These are phyloP conservation scores for Prunus padus DNA, from an alignment of 306 rosid species.

Conservation along the genomic window DNA sequence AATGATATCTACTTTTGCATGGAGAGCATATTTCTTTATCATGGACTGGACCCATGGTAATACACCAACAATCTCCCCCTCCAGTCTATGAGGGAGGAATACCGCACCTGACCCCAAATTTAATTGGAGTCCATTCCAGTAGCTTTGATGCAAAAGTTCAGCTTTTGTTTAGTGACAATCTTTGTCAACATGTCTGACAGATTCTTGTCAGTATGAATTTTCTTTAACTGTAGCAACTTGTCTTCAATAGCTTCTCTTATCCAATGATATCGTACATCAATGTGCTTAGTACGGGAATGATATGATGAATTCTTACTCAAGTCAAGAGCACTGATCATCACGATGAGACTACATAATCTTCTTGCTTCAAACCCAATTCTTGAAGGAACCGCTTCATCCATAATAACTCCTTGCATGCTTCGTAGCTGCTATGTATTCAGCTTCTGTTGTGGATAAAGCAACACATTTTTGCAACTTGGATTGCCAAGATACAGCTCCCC, in stretches of 20 bases:
- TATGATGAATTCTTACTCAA: background rate
- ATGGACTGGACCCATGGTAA: background rate
- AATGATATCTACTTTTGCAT: too few relatives aligned
- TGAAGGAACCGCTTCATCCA: background rate
- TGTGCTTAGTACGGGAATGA: background rate
- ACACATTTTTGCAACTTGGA: background rate
- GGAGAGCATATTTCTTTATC: background rate
- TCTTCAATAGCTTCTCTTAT: background rate
- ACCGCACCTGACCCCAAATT: background rate
- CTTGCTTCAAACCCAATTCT: background rate
- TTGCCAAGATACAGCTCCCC: background rate
- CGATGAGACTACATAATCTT: background rate
- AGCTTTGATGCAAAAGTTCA: background rate
- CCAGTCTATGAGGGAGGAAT: background rate
- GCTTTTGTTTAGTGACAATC: background rate
- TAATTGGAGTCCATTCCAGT: background rate
- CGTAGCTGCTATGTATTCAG: background rate
- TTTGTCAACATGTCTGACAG: background rate
- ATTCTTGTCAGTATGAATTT: background rate
- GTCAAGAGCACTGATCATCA: background rate
- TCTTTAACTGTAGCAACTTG: background rate
- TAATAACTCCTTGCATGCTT: background rate
- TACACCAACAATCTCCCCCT: background rate
- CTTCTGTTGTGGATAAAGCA: background rate
- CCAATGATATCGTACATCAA: background rate